Base-by-base conservation (phyloP, 352 stramenopile genomes). In the Globisporangium rhizosaccharum region DNA sequence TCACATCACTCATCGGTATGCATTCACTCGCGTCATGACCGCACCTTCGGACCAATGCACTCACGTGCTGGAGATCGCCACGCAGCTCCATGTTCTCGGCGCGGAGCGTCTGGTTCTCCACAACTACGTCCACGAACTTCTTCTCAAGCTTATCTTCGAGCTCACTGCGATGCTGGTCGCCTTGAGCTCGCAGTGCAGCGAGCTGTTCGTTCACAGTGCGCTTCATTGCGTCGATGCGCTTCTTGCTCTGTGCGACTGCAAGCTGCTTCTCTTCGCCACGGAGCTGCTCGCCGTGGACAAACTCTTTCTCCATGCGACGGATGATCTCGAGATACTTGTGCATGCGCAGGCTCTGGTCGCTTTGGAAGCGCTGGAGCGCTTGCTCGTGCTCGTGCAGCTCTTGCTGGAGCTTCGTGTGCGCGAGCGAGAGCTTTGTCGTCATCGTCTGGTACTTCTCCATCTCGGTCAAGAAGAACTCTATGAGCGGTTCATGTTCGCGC, bases 381-480 rank as follows among this genome's bases (percentile, higher is more conserved):
- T 68, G 65, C 33, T 64, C 39, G 25, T 69, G 70, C 39, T 59
- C 49, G 5, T 66, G 48, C 23, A 77, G 57, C 47, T 71, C 62
- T 14, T 68, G 57, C 53, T 81, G 66, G 41, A 81, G 61, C 51
- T 65, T 58, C 17, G 49, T 47, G 36, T 72, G 56, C 1, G 62
- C 64, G 10, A 53, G 48, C 26, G 66, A 58, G 44, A 78, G 66
- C 28, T 70, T 58, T 9, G 59, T 33, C 41, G 69, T 71, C 45
- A 71, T 58, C 17, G 51, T 56, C 45, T 71, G 69, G 61, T 82
- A 63, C 44, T 82, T 77, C 56, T 82, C 72, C 68, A 82, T 60
- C 63, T 82, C 72, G 15, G 65, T 73, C 11, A 71, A 47, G 51
- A 82, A 75, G 46, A 82, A 82, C 48, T 82, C 72, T 42, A 76